Base-by-base conservation (phyloP, 169 alveolate genomes). In the Plasmodium yoelii region DNA sequence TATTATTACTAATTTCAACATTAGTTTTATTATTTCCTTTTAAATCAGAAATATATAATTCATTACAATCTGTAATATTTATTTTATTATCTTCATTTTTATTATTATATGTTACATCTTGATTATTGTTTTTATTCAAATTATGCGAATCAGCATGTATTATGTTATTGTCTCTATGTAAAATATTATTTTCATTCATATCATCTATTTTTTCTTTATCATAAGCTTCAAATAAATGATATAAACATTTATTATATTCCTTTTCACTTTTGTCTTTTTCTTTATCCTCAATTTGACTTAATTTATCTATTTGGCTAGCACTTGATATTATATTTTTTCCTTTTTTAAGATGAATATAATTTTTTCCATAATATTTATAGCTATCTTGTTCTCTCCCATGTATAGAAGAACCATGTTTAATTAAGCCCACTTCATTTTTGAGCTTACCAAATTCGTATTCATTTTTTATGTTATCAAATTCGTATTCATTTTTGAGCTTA, bases 201-300 rank as follows among this genome's bases (percentile, higher is more conserved):
- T 26, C 71, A 15, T 47, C 6, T 26, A 47, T 61, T 61, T 75
- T 70, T 6, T 70, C 71, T 68, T 75, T 75, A 68, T 75, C 75
- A 42, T 75, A 75, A 18, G 69, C 74, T 15, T 75, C 75, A 47
- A 61, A 63, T 28, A 75, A 24, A 22, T 69, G 12, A 26, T 28
- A 34, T 2, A 46, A 51, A 19, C 55, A 55, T 84, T 68, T 28
- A 13, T 55, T 44, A 59, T 84, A 57, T 64, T 67, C 56, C 56
- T 19, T 49, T 55, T 71, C 51, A 15, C 9, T 19, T 34, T 15
- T 71, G 18, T 44, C 70, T 18, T 22, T 15, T 61, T 26, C 49
- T 61, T 26, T 56, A n/a, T 15, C 18, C 15, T n/a, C 44, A 10
- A n/a, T 13, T n/a, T 57, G n/a, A n/a, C 19, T 57, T 8, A 10